Conservation (phyloP, 768 basidiomycete species). For the Cyathus striatus region DNA sequence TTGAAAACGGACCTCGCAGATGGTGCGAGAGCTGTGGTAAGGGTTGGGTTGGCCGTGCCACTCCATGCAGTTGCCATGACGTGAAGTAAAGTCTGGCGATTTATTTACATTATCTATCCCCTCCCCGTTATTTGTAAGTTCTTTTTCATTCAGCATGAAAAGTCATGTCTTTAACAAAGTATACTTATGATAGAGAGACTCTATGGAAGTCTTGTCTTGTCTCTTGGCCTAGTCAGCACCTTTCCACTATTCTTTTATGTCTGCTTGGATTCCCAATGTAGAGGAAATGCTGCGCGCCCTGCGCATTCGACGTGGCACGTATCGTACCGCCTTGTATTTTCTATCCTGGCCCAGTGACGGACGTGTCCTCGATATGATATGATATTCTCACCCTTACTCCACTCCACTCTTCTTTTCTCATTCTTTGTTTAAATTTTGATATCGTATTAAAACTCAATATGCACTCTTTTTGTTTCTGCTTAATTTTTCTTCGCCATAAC, state of each 20-base stretch:
- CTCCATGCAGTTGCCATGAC: conserved; percentile 58
- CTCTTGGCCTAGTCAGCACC: too few relatives aligned
- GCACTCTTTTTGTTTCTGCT: too few relatives aligned
- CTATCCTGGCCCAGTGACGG: conserved; percentile 56
- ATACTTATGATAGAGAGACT: too few relatives aligned
- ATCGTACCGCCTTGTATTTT: conserved; percentile 55
- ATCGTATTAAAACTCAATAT: too few relatives aligned
- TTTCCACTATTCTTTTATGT: conserved; percentile 18
- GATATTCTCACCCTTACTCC: too few relatives aligned
- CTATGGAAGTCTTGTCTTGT: too few relatives aligned
- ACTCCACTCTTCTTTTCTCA: too few relatives aligned
- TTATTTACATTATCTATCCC: conserved; percentile 6
- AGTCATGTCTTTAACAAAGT: too few relatives aligned
- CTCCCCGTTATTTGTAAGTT: conserved; percentile 26
- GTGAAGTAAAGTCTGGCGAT: conserved; percentile 44
- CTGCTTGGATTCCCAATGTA: conserved; percentile 6
- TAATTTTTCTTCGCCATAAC: too few relatives aligned
- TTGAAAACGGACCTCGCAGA: conserved; percentile 52
- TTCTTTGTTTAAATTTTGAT: too few relatives aligned
- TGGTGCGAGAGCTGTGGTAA: conserved; percentile 80
- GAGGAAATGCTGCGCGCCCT: conserved; percentile 28
- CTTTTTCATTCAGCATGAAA: too few relatives aligned
- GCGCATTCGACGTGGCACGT: conserved; percentile 58
- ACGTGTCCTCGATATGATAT: conserved; percentile 56
- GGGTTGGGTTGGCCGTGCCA: conserved; percentile 50